Evolutionary conservation across 2,329 filamentous ascomycete species (phyloP), one percentile per base, ranked within the genome.

Genomic region (Scopulariopsis brevicaulis): DNA sequence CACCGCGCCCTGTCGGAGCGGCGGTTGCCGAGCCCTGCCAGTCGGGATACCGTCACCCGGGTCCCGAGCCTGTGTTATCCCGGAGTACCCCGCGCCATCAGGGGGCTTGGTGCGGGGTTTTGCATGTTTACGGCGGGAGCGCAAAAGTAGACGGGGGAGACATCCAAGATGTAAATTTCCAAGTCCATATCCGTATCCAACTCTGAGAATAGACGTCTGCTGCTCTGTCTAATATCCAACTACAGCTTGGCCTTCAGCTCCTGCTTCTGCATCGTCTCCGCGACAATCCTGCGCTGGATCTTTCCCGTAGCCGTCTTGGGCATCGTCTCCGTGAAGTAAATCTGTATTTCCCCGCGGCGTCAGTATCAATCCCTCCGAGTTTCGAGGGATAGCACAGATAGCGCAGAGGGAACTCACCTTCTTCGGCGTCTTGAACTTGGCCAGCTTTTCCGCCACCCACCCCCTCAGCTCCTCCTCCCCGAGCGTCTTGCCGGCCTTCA

Each of bases 301-400:
- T 95, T 95, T 58, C 90, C 90, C 6, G 90, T 95, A n/a, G 90
- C 89, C 4, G 90, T 93, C 79, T 95, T 95, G 62, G 90, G 90
- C 84, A 95, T 95, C 63, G 86, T 74, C 59, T 90, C 81, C 40
- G 89, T 89, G 65, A 94, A 91, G 75, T 88, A 94, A 40, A 92
- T 76, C 85, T 87, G 59, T 24, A 46, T 64, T 37, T 65, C 58
- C 34, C 50, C 53, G 22, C 22, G 20, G 40, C 12, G 34, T 56
- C 35, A 56, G 55, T 35, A n/a, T 32, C 28, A 37, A 56, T 20
- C 2, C 18, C 32, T 37, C n/a, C n/a, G n/a, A n/a, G n/a, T n/a
- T 24, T 18, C 50, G 28, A 55, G 10, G 3, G 37, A 15, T 4
- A 20, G 28, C 20, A 11, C 24, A 2, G n/a, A 4, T 3, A 35